Evolutionary conservation across 2,329 filamentous ascomycete genomes (phyloP).

Genomic region (Sarocladium brachiariae): DNA sequence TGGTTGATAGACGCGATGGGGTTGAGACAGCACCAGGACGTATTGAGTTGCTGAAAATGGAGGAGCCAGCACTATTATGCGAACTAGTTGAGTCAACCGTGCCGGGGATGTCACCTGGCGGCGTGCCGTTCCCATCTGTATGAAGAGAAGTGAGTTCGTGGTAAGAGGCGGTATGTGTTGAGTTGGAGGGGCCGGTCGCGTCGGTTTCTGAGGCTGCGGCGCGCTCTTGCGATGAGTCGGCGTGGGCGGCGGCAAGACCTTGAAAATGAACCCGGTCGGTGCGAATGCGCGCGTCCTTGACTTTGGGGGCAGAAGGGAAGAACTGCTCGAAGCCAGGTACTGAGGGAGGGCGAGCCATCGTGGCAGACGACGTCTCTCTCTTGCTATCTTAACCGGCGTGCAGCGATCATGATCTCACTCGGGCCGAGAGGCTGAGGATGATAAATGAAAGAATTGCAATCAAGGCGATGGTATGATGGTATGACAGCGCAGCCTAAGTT

Average conservation of each 20-base stretch:
- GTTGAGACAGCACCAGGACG: conserved; percentile 33
- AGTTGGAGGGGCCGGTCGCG: conserved; percentile 27
- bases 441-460: too few species aligned
- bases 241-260: conserved; percentile 17
- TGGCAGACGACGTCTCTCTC: conserved; percentile 38
- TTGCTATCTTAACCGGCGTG: conserved; percentile 45
- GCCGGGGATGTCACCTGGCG: conserved; percentile 60
- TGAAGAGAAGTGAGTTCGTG: conserved; percentile 1
- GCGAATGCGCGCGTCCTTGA: conserved; percentile 39
- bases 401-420: conserved; percentile 51
- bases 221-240: conserved; percentile 14
- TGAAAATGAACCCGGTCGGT: conserved; percentile 24
- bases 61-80: conserved; percentile 62
- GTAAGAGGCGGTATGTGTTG: neutral
- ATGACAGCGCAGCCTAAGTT: neutral
- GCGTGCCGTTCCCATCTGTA: conserved; percentile 51
- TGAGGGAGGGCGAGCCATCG: conserved; percentile 71
- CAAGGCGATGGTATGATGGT: neutral
- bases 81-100: conserved; percentile 68
- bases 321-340: conserved; percentile 78
- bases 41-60: conserved; percentile 55
- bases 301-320: conserved; percentile 70
- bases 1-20: conserved; percentile 35
- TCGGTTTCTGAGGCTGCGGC: conserved; percentile 9
- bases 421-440: conserved; percentile 10